Base-by-base conservation (phyloP, 305 asterid genomes). In the Coffea humblotiana region DNA sequence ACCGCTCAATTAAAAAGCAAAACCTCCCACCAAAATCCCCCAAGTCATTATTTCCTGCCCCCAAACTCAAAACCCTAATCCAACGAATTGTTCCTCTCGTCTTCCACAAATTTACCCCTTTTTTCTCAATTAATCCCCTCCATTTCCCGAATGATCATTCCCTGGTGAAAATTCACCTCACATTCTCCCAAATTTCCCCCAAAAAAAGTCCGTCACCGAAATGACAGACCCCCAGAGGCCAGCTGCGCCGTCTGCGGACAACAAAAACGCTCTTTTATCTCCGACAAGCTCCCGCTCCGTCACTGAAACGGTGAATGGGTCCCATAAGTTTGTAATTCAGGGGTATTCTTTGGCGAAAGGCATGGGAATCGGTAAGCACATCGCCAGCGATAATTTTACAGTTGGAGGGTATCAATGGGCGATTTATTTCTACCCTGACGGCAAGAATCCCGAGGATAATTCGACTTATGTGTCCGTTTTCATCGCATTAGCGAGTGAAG, bases 401-500 rank as follows among this genome's bases (percentile, higher is more conserved):
- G 94, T 95, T 9, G 99, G 98, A 29, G 99, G 97, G 35, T 92
- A 89, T 37, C 92, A 95, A 71, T 95, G 99, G 99, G 99, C 97
- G 74, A 93, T 95, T 87, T 92, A 95, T 89, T 95, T 95, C 80
- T 95, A 95, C 78, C 99, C 99, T 0, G 99, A 95, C 76, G 99
- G 98, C 25, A 95, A 95, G 49, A 95, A 93, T 70, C 97, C 96
- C 0, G 99, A 95, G 88, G 99, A 95, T 82, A 95, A 89, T 86
- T 91, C 95, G 6, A 84, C 97, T 0, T 92, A 95, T 52, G 99
- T 95, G 1, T 95, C 99, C 56, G 98, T 90, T 40, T 95, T 95
- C 71, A 93, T 95, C 70, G 97, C 98, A 35, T 76, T 95, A 80
- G 98, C 97, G 8, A 95, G 99, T 82, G 98, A 95, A 85, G 99